phyloP scores from a whole-genome alignment of 2,329 filamentous ascomycete genomes.

The Cladophialophora chaetospira region DNA sequence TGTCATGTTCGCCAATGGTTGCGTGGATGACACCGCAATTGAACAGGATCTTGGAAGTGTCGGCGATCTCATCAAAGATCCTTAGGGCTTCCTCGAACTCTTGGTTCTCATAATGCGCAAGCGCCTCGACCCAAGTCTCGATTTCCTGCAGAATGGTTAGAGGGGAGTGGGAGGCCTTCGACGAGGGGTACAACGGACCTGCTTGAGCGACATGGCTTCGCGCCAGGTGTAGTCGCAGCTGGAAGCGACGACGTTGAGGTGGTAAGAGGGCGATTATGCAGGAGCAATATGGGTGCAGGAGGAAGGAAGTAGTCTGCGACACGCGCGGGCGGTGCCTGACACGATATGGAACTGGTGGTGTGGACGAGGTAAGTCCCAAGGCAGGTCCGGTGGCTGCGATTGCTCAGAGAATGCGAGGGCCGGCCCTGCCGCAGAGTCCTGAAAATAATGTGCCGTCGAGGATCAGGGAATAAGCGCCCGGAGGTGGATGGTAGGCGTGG shows the following conservation, averaged over 20 bases:
- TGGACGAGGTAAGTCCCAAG: neutral
- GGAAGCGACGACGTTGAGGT: constrained; percentile 14
- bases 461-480: constrained; percentile 33
- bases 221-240: constrained; percentile 15
- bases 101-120: constrained; percentile 92
- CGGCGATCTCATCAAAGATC: constrained; percentile 82
- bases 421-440: constrained; percentile 26
- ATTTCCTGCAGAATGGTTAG: constrained; percentile 70
- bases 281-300: constrained; percentile 11
- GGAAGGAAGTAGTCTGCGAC: constrained; percentile 16
- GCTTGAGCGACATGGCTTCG: constrained; percentile 36
- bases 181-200: constrained; percentile 29
- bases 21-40: constrained; percentile 98
- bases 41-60: constrained; percentile 98
- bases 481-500: constrained; percentile 7
- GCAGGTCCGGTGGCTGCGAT: constrained; percentile 8
- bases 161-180: neutral
- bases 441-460: constrained; percentile 12
- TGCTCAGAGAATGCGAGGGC: constrained; percentile 22
- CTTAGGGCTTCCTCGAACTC: constrained; percentile 88
- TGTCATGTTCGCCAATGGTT: constrained; percentile 91
- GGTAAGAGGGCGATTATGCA: constrained; percentile 12
- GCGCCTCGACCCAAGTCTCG: constrained; percentile 93
- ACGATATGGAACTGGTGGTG: constrained; percentile 26
- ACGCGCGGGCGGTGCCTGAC: constrained; percentile 21